Conservation (phyloP, 2,329 filamentous ascomycete species). For the Claviceps maximensis region DNA sequence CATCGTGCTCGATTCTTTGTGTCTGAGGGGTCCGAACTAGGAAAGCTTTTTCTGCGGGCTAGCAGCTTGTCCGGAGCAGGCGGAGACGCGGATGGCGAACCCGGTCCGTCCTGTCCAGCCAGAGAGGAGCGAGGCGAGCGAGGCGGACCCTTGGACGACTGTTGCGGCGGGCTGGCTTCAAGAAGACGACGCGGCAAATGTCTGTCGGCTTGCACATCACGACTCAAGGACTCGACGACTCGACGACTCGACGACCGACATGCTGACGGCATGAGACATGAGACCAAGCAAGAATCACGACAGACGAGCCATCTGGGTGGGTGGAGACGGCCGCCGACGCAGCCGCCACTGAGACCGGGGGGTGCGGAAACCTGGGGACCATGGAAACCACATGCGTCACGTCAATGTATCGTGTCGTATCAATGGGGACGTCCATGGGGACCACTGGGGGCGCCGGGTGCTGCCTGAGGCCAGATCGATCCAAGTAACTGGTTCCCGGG, state of each 20-base stretch:
- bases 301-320: background rate
- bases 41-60: constrained; percentile 5
- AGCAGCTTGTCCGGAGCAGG: background rate
- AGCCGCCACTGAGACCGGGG: background rate
- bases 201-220: background rate
- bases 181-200: background rate
- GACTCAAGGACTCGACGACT: too few relatives aligned
- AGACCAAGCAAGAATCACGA: too few relatives aligned
- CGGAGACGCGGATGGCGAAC: background rate
- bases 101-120: background rate
- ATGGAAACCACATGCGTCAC: background rate
- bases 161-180: background rate
- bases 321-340: background rate
- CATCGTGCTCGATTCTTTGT: constrained; percentile 10
- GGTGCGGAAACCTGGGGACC: constrained; percentile 2
- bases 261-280: background rate
- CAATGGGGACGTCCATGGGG: background rate
- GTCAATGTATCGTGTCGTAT: too few relatives aligned
- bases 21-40: constrained; percentile 5
- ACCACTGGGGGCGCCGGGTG: too few relatives aligned
- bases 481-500: background rate
- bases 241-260: background rate
- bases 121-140: background rate
- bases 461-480: too few relatives aligned
- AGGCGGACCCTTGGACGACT: background rate